Evolutionary conservation across 1,139 yeast genomes (phyloP), one percentile per base, ranked within the genome.

Genomic region (Geotrichum reessii): DNA sequence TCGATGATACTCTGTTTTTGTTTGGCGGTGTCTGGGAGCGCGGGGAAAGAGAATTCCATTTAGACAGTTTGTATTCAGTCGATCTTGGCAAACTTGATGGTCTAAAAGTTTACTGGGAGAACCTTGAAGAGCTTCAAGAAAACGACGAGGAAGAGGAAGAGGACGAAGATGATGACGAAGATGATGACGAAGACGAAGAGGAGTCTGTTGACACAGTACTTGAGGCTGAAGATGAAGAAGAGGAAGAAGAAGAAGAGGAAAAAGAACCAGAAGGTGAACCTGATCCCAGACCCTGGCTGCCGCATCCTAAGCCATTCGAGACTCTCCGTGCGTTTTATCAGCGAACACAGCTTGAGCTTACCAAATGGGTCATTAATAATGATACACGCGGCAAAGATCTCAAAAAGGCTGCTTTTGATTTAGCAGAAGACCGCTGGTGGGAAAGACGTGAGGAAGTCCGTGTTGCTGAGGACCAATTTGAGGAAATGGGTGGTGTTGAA

Each of bases 351-450:
- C 85, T 93, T 1, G 82, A 84, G 50, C 92, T 92, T 74, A 79
- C 92, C 66, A 91, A 90, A 70, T 93, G 98, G 97, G 91, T 96
- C 1, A 65, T 74, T 47, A 85, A 95, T 2, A 85, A 88, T 65
- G 93, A 88, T 60, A 85, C 90, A n/a, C 82, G 95, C 66, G 98
- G 97, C 58, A 93, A 93, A 71, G 86, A 89, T 67, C 80, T 93
- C 72, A 91, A 92, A 75, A 86, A 87, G 61, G 87, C 88, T 48
- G 87, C 97, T 0, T 93, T 93, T 71, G 97, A 91, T 65, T 74
- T 92, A 62, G 87, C 95, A 71, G 96, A 92, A 73, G 95, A 86
- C 64, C 82, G 98, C 75, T 93, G 96, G 95, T 93, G 98, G 98
- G 98, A 93, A 71, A 86, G 98, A 76, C 85, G 98, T 75, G 98